Base-by-base conservation (phyloP, 2,329 filamentous ascomycete genomes). In the Hymenoscyphus repandus region DNA sequence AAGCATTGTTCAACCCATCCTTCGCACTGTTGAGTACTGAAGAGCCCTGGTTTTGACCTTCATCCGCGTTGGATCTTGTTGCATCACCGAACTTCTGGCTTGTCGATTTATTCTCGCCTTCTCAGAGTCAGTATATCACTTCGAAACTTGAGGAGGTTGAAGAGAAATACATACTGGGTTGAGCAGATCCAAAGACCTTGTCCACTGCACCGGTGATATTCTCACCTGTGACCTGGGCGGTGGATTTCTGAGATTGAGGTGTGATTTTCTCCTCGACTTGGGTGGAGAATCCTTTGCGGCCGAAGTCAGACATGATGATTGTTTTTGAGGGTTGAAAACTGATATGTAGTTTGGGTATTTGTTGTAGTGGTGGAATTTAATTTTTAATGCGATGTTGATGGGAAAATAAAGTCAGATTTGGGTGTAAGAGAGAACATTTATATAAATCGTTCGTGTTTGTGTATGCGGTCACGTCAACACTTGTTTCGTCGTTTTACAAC, bases 221-320 rank as follows among this genome's bases (percentile, higher is more conserved):
- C 68, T 79, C 76, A 45, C 66, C 62, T 59, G 70, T 65, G 32
- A 37, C 44, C 43, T 49, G 39, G 59, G 70, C 63, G 55, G 68
- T 72, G 36, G 73, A 73, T 71, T 80, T 80, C 66, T 77, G 70
- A 60, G 70, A 74, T 68, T 80, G 73, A 49, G 77, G 77, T 58
- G 73, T 78, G 54, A 76, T 51, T 67, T 73, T 74, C 67, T 78
- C 74, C 47, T 64, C 53, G 56, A 66, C 68, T 66, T 79, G 75
- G 62, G 75, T 72, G 58, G 68, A 66, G 64, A 75, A 65, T 59
- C 65, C 66, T 68, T 79, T 77, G 69, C 75, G 75, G 58, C 72
- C 58, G 15, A 37, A 13, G 15, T 13, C 34, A 37, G 12, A 37
- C 15, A 13, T 13, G 34, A 13, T 13, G 3, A 37, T 37, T 4